Evolutionary conservation across 2,329 filamentous ascomycete species (phyloP), one percentile per base, ranked within the genome.

Genomic region (Cladosporium austrohemisphaericum): DNA sequence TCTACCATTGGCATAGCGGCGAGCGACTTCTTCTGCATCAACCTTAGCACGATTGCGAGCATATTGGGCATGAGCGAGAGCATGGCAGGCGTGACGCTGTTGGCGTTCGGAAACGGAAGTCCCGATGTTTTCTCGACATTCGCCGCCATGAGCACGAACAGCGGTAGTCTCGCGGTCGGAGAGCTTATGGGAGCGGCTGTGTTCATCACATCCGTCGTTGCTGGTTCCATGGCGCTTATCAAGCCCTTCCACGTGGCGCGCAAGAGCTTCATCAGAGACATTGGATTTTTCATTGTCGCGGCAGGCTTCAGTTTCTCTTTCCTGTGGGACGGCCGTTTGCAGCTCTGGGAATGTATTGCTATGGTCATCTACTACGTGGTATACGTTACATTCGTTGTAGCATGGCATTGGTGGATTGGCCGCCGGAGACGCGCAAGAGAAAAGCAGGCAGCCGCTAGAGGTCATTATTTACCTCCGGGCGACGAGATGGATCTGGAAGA

Each of bases 121-220:
- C 93, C 93, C 2, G 93, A 98, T 69, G 91, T 98, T 37, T 98
- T 98, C 69, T 96, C 91, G 57, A 98, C 93, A 2, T 97, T 98
- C 71, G 93, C 93, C 13, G 94, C 93, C 58, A 97, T 98, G 89
- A 85, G 84, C 62, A 95, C 91, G 19, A 89, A 97, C 64, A 96
- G 91, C 65, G 92, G 92, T n/a, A 94, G 91, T 72, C 80, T 98
- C 76, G 93, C 93, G 1, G 83, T 98, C 32, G 93, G 93, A 37
- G 93, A 98, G 71, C 76, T 98, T 43, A 89, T 98, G 46, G 93
- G 93, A 26, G 93, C 93, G 9, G 93, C 93, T 26, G 84, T 88
- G 55, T 98, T 98, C 71, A 98, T 98, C 67, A 94, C 91, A 1
- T 87, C 91, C 1, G 92, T 98, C 14, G 93, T 98, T 26, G 90